A percentile compares a stretch with the other conserved stretches of the same genome.
Conservation (phyloP, 1,284 basidiomycete genomes). For the Laetiporus sulphureus region DNA sequence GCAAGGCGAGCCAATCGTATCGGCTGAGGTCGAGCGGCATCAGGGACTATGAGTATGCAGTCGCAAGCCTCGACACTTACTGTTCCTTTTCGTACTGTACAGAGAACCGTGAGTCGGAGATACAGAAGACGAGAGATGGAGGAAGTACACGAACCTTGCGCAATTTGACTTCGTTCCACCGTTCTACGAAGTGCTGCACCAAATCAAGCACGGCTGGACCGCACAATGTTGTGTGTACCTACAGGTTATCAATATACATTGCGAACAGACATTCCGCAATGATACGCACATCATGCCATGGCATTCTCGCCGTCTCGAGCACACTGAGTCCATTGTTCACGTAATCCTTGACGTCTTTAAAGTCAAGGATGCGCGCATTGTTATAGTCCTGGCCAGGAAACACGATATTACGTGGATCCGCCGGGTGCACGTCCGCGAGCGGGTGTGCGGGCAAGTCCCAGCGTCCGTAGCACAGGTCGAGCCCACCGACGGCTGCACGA, state of each 20-base stretch:
- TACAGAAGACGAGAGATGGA: too few species aligned
- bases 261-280: too few species aligned
- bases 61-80: too few species aligned
- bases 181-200: slow-evolving; percentile 85
- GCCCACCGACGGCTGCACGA: slow-evolving; percentile 74
- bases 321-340: slow-evolving; percentile 70
- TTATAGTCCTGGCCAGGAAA: slow-evolving; percentile 96
- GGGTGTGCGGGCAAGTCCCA: slow-evolving; percentile 90
- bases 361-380: slow-evolving; percentile 78
- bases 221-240: slow-evolving; percentile 84
- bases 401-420: slow-evolving; percentile 72
- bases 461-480: slow-evolving; percentile 91
- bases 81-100: too few species aligned
- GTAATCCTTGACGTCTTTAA: slow-evolving; percentile 78
- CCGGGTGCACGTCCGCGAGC: slow-evolving; percentile 85
- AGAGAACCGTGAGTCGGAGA: too few species aligned
- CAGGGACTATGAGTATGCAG: too few species aligned
- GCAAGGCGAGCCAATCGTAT: slow-evolving; percentile 79
- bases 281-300: slow-evolving; percentile 83
- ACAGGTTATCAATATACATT: too few species aligned
- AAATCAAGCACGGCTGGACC: slow-evolving; percentile 86
- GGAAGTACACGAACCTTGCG: slow-evolving; percentile 49
- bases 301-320: slow-evolving; percentile 74
- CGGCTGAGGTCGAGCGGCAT: too few species aligned
- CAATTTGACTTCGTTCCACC: slow-evolving; percentile 83